phyloP scores from a whole-genome alignment of 805 yeast genomes.

The Blastobotrys peoriensis region DNA sequence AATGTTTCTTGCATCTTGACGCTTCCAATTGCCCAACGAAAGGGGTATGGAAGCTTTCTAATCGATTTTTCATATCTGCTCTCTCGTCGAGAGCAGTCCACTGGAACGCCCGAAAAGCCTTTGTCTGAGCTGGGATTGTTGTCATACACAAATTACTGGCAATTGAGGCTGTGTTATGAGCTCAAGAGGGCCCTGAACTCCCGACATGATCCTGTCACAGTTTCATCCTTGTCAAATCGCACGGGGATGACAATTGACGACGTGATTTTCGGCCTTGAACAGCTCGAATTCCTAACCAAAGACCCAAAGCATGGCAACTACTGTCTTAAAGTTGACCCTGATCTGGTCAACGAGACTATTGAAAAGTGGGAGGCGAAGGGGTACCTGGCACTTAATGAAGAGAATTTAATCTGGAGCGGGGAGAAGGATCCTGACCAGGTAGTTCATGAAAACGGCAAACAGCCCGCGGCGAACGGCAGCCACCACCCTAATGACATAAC shows the following conservation, averaged over 20 bases:
- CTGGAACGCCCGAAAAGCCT: slow-evolving; percentile 96
- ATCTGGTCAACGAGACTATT: not conserved
- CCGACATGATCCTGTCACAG: slow-evolving; percentile 1
- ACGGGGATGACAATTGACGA: slow-evolving; percentile 89
- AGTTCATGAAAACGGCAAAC: too few relatives aligned
- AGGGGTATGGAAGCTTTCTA: slow-evolving; percentile 82
- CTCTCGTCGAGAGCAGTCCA: slow-evolving; percentile 64
- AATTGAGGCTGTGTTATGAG: slow-evolving; percentile 50
- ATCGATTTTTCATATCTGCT: slow-evolving; percentile 85
- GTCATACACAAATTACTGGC: slow-evolving; percentile 88
- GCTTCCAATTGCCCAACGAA: slow-evolving; percentile 77
- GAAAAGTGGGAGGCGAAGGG: not conserved
- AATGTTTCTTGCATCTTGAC: slow-evolving; percentile 90
- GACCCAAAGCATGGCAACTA: slow-evolving; percentile 27
- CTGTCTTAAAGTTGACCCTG: not conserved
- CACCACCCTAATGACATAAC: too few relatives aligned
- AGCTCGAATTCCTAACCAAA: slow-evolving; percentile 53
- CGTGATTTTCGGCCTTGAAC: slow-evolving; percentile 80
- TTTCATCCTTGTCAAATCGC: slow-evolving; percentile 52
- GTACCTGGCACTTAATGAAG: not conserved
- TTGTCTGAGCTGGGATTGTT: slow-evolving; percentile 77
- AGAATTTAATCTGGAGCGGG: not conserved
- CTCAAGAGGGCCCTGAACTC: slow-evolving; percentile 24
- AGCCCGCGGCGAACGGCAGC: too few relatives aligned
- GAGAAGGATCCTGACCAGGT: too few relatives aligned